phyloP scores from a whole-genome alignment of 441 rosid species.

The Erodium moschatum region DNA sequence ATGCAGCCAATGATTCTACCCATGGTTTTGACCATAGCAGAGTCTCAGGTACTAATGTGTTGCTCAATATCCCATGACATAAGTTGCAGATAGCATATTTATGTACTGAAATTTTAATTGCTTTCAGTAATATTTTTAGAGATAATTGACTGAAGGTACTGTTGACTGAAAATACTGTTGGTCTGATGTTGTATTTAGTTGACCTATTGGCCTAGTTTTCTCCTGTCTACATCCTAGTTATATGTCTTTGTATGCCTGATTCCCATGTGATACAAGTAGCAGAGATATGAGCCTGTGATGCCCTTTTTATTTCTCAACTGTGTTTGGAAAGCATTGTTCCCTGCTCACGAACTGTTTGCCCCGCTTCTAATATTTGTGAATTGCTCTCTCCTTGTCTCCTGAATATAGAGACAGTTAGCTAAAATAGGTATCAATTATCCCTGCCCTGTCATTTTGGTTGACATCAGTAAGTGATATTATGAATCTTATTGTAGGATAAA shows the following conservation, averaged over 20 bases:
- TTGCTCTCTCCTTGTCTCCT: not conserved
- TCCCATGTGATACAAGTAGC: too few relatives aligned
- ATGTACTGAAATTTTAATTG: not conserved
- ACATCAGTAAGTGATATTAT: slow-evolving; percentile 13
- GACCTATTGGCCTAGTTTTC: too few relatives aligned
- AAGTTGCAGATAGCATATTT: slow-evolving; percentile 1
- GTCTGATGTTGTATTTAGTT: too few relatives aligned
- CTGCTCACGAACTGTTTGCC: not conserved
- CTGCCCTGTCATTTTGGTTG: slow-evolving; percentile 2
- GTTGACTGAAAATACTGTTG: too few relatives aligned
- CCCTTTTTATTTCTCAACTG: too few relatives aligned
- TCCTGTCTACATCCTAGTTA: too few relatives aligned
- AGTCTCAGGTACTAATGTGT: slow-evolving; percentile 59
- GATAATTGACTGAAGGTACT: too few relatives aligned
- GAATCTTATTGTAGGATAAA: slow-evolving; percentile 51
- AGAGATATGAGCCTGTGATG: too few relatives aligned
- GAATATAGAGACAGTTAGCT: slow-evolving; percentile 2
- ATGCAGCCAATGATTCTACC: slow-evolving; percentile 96
- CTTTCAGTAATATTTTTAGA: too few relatives aligned
- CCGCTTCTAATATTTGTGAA: not conserved
- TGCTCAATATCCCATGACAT: not conserved
- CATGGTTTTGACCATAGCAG: slow-evolving; percentile 90
- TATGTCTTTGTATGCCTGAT: too few relatives aligned
- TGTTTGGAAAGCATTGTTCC: not conserved
- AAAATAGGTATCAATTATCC: not conserved